These are phyloP conservation scores for Pichia sp. DNA, from an alignment of 1,139 yeast species.

Conservation along the genomic window DNA sequence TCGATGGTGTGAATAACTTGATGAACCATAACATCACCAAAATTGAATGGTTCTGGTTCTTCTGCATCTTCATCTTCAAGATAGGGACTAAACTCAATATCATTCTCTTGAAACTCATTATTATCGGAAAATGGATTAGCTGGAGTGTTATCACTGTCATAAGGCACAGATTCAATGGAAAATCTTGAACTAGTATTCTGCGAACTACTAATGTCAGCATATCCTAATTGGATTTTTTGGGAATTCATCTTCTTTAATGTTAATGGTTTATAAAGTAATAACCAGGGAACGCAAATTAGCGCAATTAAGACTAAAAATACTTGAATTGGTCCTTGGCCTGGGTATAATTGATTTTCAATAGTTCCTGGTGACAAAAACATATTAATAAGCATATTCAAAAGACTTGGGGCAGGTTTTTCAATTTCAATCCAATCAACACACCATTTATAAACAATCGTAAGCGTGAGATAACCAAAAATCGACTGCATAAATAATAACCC, in stretches of 20 bases:
- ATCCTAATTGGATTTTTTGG: constrained; percentile 12
- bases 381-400: constrained; percentile 88
- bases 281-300: constrained; percentile 90
- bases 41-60: constrained; percentile 50
- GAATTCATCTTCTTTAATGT: constrained; percentile 44
- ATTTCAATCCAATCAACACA: constrained; percentile 80
- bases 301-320: constrained; percentile 69
- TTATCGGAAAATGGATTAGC: constrained; percentile 33
- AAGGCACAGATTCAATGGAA: constrained; percentile 48
- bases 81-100: not conserved
- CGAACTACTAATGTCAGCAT: constrained; percentile 12
- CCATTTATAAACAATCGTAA: constrained; percentile 92
- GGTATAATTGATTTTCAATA: constrained; percentile 74
- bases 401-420: constrained; percentile 80
- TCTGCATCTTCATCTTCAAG: constrained; percentile 36
- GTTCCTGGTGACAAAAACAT: constrained; percentile 94
- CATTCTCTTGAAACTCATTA: too few relatives aligned
- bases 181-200: constrained; percentile 45
- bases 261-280: constrained; percentile 81
- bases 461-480: constrained; percentile 83
- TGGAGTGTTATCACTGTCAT: constrained; percentile 22
- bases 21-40: constrained; percentile 94
- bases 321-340: constrained; percentile 81
- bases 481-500: constrained; percentile 93
- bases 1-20: constrained; percentile 98